Evolutionary conservation across 495 filamentous ascomycete species (phyloP), one percentile per base, ranked within the genome.

Genomic region (Daldinia bambusicola): DNA sequence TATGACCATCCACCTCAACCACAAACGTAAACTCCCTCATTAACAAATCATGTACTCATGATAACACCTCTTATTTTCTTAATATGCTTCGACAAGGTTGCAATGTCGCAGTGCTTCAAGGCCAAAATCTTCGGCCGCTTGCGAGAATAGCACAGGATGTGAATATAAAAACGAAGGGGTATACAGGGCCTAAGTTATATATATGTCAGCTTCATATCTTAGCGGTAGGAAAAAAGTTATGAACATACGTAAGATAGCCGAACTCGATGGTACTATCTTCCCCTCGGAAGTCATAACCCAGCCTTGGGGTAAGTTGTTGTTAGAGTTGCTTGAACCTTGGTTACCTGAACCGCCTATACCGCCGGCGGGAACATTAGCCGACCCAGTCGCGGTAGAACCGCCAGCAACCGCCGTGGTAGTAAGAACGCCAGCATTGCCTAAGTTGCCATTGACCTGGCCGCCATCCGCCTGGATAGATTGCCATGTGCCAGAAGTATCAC

Each of bases 281-380:
- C 92, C 89, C 53, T 87, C 86, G 55, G 86, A 83, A 41, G 89
- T 90, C 73, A 91, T 91, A 55, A 89, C 86, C 92, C 91, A 96
- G 22, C 91, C 92, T 69, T 81, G 58, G n/a, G 75, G 75, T 18
- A 77, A 50, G 63, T 67, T 70, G 63, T 67, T 70, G 30, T 67
- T 70, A 31, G 72, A 63, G 0, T 67, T 67, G 34, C 50, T 31
- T 16, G 75, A 69, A 20, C 30, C 59, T 20, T 66, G 40, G 36
- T 72, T 79, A 2, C 79, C 81, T 48, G 87, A 84, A 37, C 81
- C 81, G 68, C 89, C 89, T 14, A 90, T 92, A 61, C 90, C 91
- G 20, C 85, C 85, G 71, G 87, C 91, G 1, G 89, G 89, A 36
- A 89, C 81, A 52, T 41, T 67, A 37, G 70, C 74, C 22, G 70